Conservation (phyloP, 2,329 filamentous ascomycete species). For the Colletotrichum agaves region DNA sequence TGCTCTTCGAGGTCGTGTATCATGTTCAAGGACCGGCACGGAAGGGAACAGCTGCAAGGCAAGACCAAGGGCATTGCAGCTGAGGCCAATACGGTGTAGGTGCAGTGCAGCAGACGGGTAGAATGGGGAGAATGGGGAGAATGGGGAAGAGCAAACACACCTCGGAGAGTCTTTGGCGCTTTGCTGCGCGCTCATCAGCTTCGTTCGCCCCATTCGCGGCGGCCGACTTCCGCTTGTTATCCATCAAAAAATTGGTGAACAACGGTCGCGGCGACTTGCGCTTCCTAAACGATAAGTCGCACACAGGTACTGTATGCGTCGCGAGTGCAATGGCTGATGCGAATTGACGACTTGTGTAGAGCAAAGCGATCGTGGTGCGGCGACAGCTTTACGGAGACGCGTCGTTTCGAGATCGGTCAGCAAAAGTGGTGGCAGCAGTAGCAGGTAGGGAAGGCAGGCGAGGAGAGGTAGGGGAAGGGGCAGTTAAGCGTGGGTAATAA, state of each 20-base stretch:
- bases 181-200: slow-evolving; percentile 63
- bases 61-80: background rate
- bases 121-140: slow-evolving; percentile 5
- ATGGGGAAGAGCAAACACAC: slow-evolving; percentile 47
- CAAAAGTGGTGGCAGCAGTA: background rate
- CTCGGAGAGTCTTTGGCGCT: slow-evolving; percentile 65
- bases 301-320: background rate
- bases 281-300: background rate
- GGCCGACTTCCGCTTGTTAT: slow-evolving; percentile 66
- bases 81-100: background rate
- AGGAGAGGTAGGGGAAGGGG: background rate
- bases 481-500: background rate
- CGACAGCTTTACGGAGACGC: slow-evolving; percentile 32
- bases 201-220: slow-evolving; percentile 57
- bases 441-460: slow-evolving; percentile 5
- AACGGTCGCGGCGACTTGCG: slow-evolving; percentile 27
- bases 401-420: slow-evolving; percentile 32
- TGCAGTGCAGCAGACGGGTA: background rate
- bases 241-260: slow-evolving; percentile 52
- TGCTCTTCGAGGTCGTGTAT: slow-evolving; percentile 2
- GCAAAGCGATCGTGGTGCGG: slow-evolving; percentile 25
- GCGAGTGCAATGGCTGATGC: slow-evolving; percentile 25
- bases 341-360: slow-evolving; percentile 1
- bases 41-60: slow-evolving; percentile 8
- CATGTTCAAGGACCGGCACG: background rate